These are phyloP conservation scores for Aspergillus kassunensis DNA, from an alignment of 495 filamentous ascomycete genomes.

Conservation along the genomic window DNA sequence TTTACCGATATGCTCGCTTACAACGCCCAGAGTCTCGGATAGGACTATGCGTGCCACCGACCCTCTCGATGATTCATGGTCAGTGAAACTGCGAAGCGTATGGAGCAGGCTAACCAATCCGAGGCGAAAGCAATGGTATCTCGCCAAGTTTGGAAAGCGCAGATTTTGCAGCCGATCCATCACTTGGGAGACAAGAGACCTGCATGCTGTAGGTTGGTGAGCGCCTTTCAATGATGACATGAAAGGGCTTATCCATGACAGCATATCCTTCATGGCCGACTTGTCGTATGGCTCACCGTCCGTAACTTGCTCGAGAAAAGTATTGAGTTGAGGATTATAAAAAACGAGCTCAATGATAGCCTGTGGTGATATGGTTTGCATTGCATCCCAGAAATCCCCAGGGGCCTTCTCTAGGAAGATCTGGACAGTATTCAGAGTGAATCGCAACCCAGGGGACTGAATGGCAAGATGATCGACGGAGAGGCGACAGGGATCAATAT, in stretches of 20 bases:
- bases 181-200: slow-evolving; percentile 64
- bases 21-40: slow-evolving; percentile 50
- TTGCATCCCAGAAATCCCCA: slow-evolving; percentile 79
- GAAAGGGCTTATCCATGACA: slow-evolving; percentile 72
- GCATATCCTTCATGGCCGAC: slow-evolving; percentile 54
- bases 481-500: slow-evolving; percentile 72
- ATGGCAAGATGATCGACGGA: slow-evolving; percentile 70
- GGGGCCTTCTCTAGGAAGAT: slow-evolving; percentile 67
- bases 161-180: slow-evolving; percentile 59
- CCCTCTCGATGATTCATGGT: slow-evolving; percentile 42
- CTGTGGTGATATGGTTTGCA: slow-evolving; percentile 70
- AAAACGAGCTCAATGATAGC: slow-evolving; percentile 74
- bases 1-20: slow-evolving; percentile 42
- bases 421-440: slow-evolving; percentile 62
- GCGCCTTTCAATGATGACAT: slow-evolving; percentile 68
- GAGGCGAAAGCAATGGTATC: slow-evolving; percentile 48
- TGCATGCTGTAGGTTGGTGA: slow-evolving; percentile 68
- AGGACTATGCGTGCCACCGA: slow-evolving; percentile 52
- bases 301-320: slow-evolving; percentile 53
- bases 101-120: slow-evolving; percentile 48
- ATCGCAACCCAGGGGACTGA: slow-evolving; percentile 53
- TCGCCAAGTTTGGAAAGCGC: slow-evolving; percentile 40
- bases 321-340: slow-evolving; percentile 61
- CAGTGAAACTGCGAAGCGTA: slow-evolving; percentile 50
- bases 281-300: slow-evolving; percentile 51